phyloP scores from a whole-genome alignment of 1,284 basidiomycete genomes.

The Stereum hirsutum region DNA sequence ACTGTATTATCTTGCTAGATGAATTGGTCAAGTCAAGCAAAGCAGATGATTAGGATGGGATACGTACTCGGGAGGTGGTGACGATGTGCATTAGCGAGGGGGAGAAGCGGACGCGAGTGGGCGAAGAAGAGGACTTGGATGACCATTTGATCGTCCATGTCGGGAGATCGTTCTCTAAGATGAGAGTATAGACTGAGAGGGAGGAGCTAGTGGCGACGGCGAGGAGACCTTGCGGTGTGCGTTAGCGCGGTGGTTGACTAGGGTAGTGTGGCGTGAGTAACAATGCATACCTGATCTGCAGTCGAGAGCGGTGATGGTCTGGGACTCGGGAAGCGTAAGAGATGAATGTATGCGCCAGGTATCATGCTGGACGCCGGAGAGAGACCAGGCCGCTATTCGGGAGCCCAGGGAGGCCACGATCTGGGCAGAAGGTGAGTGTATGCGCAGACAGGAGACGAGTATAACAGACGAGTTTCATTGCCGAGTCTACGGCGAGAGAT shows the following conservation, averaged over 20 bases:
- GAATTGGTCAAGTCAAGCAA: constrained; percentile 7
- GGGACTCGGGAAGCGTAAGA: constrained; percentile 46
- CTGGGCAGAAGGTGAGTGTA: constrained; percentile 25
- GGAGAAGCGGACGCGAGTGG: constrained; percentile 50
- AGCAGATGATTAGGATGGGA: neutral
- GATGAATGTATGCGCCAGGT: constrained; percentile 77
- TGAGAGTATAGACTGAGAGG: constrained; percentile 63
- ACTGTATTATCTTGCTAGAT: constrained; percentile 47
- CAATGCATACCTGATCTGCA: constrained; percentile 51
- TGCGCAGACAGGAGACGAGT: neutral
- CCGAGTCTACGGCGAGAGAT: constrained; percentile 58
- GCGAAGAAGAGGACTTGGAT: constrained; percentile 38
- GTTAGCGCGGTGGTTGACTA: constrained; percentile 8
- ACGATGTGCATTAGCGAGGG: constrained; percentile 72
- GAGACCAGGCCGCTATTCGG: constrained; percentile 64
- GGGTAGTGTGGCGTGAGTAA: constrained; percentile 3
- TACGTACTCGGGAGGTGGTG: constrained; percentile 45
- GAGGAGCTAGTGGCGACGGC: constrained; percentile 50
- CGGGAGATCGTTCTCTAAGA: constrained; percentile 70
- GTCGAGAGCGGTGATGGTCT: constrained; percentile 51
- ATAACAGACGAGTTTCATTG: constrained; percentile 67
- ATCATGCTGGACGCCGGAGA: constrained; percentile 50
- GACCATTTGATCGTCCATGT: constrained; percentile 75
- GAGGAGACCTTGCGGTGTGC: constrained; percentile 46
- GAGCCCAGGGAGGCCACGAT: constrained; percentile 60